Conservation (phyloP, 768 basidiomycete species). For the Porphyrellus cyaneotinctus region DNA sequence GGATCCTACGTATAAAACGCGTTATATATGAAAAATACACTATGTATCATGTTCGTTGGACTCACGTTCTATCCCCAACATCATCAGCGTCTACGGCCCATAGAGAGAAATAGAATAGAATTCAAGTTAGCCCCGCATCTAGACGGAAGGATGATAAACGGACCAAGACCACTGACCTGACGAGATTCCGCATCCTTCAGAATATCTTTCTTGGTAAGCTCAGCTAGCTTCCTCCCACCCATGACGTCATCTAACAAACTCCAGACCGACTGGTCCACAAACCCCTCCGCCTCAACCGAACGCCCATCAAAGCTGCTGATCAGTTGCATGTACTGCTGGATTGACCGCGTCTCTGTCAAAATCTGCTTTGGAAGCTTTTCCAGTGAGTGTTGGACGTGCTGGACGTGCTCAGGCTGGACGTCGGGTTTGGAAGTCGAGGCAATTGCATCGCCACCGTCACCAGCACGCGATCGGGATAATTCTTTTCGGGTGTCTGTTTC, state of each 20-base stretch:
- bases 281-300: not conserved
- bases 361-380: conserved; percentile 40
- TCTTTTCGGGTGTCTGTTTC: not conserved
- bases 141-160: not conserved
- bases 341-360: conserved; percentile 34
- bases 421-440: conserved; percentile 6
- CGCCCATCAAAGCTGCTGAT: conserved; percentile 16
- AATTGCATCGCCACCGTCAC: not conserved
- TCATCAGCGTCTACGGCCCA: conserved; percentile 35
- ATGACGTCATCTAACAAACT: conserved; percentile 40
- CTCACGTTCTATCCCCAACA: conserved; percentile 47
- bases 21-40: too few species aligned
- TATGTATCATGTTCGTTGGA: not conserved
- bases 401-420: conserved; percentile 9
- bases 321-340: conserved; percentile 41
- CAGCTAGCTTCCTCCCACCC: conserved; percentile 29
- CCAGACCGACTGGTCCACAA: conserved; percentile 24
- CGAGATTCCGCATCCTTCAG: conserved; percentile 41
- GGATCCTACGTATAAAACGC: conserved; percentile 23
- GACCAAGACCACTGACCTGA: conserved; percentile 33
- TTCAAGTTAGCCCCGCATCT: not conserved
- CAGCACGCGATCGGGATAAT: not conserved
- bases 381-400: conserved; percentile 27
- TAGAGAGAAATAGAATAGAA: not conserved
- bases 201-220: conserved; percentile 37